Evolutionary conservation across 2,329 filamentous ascomycete genomes (phyloP), one percentile per base, ranked within the genome.

Genomic region (Colletotrichum musae): DNA sequence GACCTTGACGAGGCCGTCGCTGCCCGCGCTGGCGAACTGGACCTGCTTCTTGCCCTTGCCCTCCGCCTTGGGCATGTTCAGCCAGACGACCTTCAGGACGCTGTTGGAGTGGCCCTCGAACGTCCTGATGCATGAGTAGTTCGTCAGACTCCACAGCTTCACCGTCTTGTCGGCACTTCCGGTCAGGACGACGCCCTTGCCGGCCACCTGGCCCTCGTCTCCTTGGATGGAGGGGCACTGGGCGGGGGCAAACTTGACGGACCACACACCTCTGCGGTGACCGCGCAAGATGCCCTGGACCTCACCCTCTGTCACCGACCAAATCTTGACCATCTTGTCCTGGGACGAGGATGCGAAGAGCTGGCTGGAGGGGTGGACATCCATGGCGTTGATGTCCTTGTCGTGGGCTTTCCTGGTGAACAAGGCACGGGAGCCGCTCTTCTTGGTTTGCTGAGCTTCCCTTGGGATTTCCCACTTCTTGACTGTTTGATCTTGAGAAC

Each of bases 51-150:
- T 91, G 28, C 82, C 80, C 56, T 86, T 83, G 21, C 87, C 84
- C 68, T 86, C 80, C 4, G 54, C 47, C 28, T 82, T 81, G 2
- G 88, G 83, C 65, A 87, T 79, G 54, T 86, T 88, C 5, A 99
- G 85, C 96, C 96, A 99, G 4, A 93, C 88, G 2, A 97, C 93
- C 81, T 98, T 98, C 39, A 99, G 85, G 3, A 99, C 93, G 75
- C 93, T 97, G 82, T 98, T 97, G 5, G 94, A 95, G 80, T 99
- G 96, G 0, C 96, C 96, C 80, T 99, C 97, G 64, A 98, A 96
- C 0, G 96, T 98, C 66, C 95, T 87, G 53, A 99, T 84, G 80
- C 96, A 99, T 73, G 91, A 94, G 81, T 98, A 99, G 80, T 97
- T 95, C 2, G 92, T 88, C 71, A 99, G 84, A 78, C 89, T 98